phyloP scores from a whole-genome alignment of 495 filamentous ascomycete species.

The Hyphodiscus hymeniophilus region DNA sequence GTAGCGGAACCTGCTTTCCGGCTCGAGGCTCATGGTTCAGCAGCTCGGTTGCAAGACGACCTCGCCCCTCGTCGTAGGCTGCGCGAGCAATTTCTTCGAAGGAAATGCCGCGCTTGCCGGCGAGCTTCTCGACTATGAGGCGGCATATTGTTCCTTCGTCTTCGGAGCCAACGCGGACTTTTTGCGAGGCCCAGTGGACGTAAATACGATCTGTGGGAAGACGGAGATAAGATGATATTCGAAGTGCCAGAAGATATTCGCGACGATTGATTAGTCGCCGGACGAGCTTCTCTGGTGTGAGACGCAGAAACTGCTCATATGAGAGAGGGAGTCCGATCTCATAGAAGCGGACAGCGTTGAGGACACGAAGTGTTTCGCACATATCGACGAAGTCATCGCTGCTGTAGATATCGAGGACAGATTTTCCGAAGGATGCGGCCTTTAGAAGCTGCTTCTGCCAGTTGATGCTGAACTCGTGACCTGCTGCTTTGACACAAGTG shows the following conservation, averaged over 20 bases:
- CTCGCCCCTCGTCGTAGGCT: slow-evolving; percentile 91
- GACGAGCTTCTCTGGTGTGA: slow-evolving; percentile 81
- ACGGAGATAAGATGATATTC: slow-evolving; percentile 79
- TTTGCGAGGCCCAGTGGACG: slow-evolving; percentile 93
- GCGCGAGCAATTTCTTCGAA: slow-evolving; percentile 90
- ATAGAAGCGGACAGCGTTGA: slow-evolving; percentile 87
- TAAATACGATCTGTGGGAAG: slow-evolving; percentile 86
- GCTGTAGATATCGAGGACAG: slow-evolving; percentile 90
- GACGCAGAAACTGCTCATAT: slow-evolving; percentile 79
- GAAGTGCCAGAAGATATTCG: slow-evolving; percentile 85
- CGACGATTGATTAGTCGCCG: slow-evolving; percentile 77
- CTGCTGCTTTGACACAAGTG: slow-evolving; percentile 82
- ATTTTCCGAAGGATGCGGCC: slow-evolving; percentile 94
- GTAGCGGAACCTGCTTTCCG: slow-evolving; percentile 89
- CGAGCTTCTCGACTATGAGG: slow-evolving; percentile 77
- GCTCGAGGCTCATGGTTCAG: slow-evolving; percentile 90
- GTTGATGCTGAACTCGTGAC: slow-evolving; percentile 78
- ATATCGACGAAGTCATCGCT: slow-evolving; percentile 98
- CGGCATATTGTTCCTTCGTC: slow-evolving; percentile 85
- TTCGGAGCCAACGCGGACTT: slow-evolving; percentile 75
- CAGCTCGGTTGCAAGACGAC: slow-evolving; percentile 76
- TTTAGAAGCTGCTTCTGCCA: slow-evolving; percentile 95
- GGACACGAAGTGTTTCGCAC: slow-evolving; percentile 86
- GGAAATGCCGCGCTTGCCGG: slow-evolving; percentile 82
- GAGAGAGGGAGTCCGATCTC: slow-evolving; percentile 87